Base-by-base conservation (phyloP, 2,329 filamentous ascomycete species). In the Blastomyces percursus region DNA sequence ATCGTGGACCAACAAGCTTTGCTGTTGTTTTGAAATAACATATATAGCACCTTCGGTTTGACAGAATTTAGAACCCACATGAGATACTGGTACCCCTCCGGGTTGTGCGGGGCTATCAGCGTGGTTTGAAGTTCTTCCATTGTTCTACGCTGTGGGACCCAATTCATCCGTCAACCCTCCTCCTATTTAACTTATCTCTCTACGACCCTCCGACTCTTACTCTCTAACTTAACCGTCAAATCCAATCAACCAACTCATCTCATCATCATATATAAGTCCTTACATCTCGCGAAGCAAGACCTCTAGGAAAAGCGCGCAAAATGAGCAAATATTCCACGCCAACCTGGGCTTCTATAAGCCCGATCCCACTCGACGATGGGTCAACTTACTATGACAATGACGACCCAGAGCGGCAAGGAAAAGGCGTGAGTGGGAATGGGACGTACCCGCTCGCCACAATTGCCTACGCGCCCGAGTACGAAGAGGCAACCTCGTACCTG, bases 401-500 rank as follows among this genome's bases (percentile, higher is more conserved):
- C 21, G 12, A 57, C 50, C 30, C 61, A 16, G 48, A 38, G 32
- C 46, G 27, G 7, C 59, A 50, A 21, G 2, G 35, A 38, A 40
- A 58, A 38, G 44, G 30, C n/a, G 51, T 27, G 3, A 61, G 52
- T 48, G 42, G 55, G 11, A 58, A 52, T 35, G 42, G 62, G 21
- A 40, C 72, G 76, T 64, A 77, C 68, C 91, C 93, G 35, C 84
- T 99, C 63, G 93, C 93, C n/a, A 85, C 87, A 64, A 99, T 99
- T 75, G 87, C 92, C 63, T 99, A 99, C 76, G 85, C 88, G 2
- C 86, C 90, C 40, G 88, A 94, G 66, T 99, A 99, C 75, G 85
- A 87, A 66, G 92, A 96, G 79, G 92, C 90, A 56, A 94, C 96
- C 78, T 87, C 89, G 54, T 99, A 97, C 76, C 84, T 99, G 61